phyloP scores from a whole-genome alignment of 495 filamentous ascomycete species.

The Aspergillus kassunensis region DNA sequence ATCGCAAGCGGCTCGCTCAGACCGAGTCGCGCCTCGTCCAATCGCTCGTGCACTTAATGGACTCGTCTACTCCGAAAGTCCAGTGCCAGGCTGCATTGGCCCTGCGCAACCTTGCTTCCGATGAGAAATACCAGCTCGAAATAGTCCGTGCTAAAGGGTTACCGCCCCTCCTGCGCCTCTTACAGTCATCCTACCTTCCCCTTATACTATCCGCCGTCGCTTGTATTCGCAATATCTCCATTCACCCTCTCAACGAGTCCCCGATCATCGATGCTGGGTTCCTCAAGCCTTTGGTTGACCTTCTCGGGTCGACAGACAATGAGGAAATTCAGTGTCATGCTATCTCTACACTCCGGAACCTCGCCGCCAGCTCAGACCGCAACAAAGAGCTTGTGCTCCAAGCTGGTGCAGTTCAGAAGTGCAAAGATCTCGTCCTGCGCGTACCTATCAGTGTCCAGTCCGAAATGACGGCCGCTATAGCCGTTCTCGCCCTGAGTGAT shows the following conservation, averaged over 20 bases:
- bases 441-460: conserved; percentile 94
- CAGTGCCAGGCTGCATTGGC: conserved; percentile 96
- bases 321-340: conserved; percentile 99
- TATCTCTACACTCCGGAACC: conserved; percentile 92
- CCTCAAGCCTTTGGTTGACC: conserved; percentile 84
- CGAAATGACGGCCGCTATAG: conserved; percentile 98
- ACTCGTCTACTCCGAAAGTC: conserved; percentile 93
- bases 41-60: conserved; percentile 92
- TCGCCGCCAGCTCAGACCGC: conserved; percentile 92
- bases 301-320: conserved; percentile 92
- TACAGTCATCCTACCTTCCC: conserved; percentile 92
- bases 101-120: conserved; percentile 90
- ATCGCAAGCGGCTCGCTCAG: conserved; percentile 84
- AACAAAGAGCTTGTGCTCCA: conserved; percentile 96
- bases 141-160: conserved; percentile 88
- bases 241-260: conserved; percentile 98
- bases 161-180: conserved; percentile 74
- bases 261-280: conserved; percentile 98
- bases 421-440: conserved; percentile 91
- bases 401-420: conserved; percentile 95
- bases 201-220: conserved; percentile 96
- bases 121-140: conserved; percentile 97
- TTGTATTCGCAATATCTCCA: conserved; percentile 98
- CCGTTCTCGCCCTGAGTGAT: conserved; percentile 93
- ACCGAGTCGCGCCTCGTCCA: conserved; percentile 87